Conservation (phyloP, 768 basidiomycete species). For the Gymnopilus dilepis region DNA sequence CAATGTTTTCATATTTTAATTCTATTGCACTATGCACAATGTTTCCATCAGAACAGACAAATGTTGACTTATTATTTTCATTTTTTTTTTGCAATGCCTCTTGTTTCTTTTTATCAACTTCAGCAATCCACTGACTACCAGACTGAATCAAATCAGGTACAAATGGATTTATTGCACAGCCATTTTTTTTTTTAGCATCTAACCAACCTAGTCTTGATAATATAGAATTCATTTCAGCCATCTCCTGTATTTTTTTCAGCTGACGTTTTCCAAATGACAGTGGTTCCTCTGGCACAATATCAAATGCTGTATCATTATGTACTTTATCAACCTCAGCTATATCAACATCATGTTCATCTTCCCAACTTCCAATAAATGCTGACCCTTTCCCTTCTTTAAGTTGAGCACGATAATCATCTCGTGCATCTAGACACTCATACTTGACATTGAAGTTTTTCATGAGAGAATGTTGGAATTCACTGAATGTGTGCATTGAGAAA, state of each 20-base stretch:
- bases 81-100: constrained; percentile 13
- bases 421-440: constrained; percentile 44
- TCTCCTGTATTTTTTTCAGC: neutral
- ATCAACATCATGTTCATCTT: neutral
- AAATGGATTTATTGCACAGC: no score
- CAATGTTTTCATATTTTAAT: constrained; percentile 11
- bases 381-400: constrained; percentile 14
- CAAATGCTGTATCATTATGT: neutral
- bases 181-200: neutral
- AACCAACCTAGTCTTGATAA: neutral
- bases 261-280: constrained; percentile 2
- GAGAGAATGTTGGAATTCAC: neutral
- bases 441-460: constrained; percentile 35
- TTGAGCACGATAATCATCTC: constrained; percentile 36
- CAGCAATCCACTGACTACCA: constrained; percentile 18
- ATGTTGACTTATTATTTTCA: neutral
- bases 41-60: neutral
- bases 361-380: constrained; percentile 2
- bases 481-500: constrained; percentile 11
- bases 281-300: constrained; percentile 4
- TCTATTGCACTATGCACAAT: neutral
- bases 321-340: neutral
- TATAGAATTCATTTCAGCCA: neutral
- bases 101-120: constrained; percentile 12
- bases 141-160: neutral